Evolutionary conservation across 345 rosid species (phyloP).

Genomic region (Adansonia digitata): DNA sequence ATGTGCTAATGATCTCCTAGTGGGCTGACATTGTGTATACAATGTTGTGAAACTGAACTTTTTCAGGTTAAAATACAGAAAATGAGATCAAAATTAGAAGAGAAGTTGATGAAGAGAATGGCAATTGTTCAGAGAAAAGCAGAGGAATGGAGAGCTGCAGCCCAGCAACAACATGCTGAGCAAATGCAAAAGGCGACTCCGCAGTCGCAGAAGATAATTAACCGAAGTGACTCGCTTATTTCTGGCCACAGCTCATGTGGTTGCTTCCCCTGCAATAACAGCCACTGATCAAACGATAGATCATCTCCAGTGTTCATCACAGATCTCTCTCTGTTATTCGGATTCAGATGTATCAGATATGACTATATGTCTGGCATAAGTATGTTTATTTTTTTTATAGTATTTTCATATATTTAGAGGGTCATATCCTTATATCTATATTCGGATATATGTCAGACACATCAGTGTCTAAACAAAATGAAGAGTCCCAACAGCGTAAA

Average conservation of each 20-base stretch:
- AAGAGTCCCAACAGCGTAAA: too few species aligned
- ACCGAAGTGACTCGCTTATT: constrained; percentile 26
- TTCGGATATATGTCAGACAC: too few species aligned
- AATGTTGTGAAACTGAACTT: not conserved
- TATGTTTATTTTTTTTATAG: too few species aligned
- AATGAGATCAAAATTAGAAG: constrained; percentile 85
- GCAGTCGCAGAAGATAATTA: constrained; percentile 40
- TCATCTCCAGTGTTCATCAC: not conserved
- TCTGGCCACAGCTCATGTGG: constrained; percentile 55
- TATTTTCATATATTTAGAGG: too few species aligned
- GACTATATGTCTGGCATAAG: too few species aligned
- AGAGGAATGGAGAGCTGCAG: constrained; percentile 74
- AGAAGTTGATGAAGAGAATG: constrained; percentile 88
- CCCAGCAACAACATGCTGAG: constrained; percentile 54
- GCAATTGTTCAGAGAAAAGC: constrained; percentile 63
- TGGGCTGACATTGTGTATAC: not conserved
- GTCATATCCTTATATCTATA: too few species aligned
- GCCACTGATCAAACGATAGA: constrained; percentile 4
- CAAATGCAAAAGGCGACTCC: constrained; percentile 50
- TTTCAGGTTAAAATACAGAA: constrained; percentile 78
- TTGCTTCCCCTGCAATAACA: constrained; percentile 59
- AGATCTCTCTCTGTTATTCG: not conserved
- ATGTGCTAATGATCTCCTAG: not conserved
- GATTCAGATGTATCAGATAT: too few species aligned
- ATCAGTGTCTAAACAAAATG: too few species aligned